Evolutionary conservation across 2,329 filamentous ascomycete genomes (phyloP), one percentile per base, ranked within the genome.

Genomic region (Polytolypa hystricis): DNA sequence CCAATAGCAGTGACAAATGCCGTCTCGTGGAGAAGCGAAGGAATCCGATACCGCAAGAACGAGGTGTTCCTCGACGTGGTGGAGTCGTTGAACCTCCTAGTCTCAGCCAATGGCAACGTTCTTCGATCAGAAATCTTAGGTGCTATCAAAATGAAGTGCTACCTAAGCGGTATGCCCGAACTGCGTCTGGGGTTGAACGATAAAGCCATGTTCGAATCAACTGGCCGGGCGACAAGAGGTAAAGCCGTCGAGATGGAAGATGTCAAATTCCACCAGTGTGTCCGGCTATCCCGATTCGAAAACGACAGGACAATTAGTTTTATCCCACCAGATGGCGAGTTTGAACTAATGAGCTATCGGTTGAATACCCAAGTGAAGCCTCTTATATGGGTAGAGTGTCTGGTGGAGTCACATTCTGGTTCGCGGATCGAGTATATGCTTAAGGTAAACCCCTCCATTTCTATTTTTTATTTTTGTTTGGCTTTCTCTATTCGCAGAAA

Each of bases 161-260:
- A 98, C 57, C 72, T 98, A 11, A 94, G 85, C 31, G 91, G 91
- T 40, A 98, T 98, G 91, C 91, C 91, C 8, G 91, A 98, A 65
- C 65, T 98, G 53, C 81, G 91, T 18, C 65, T 98, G 34, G 91
- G 91, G 4, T 66, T 98, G 56, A 98, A 98, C 67, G 91, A 98
- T 69, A 98, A 98, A 66, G 91, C 85, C 61, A 98, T 98, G 91
- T 98, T 98, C 55, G 91, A 98, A 66, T 93, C 86, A 3, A 98
- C 91, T 0, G 91, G 91, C 18, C 75, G 91, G 43, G 85, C 89
- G 11, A 96, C 89, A 27, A 71, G 91, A 53, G 91, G 91, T 42
- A 98, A 98, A 65, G 84, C 91, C 7, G 91, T 98, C 45, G 91
- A 98, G 66, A 98, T 98, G 91, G 91, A 98, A 56, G 91, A 98